Evolutionary conservation across 352 stramenopile species (phyloP).

Genomic region (Globisporangium irregulare): DNA sequence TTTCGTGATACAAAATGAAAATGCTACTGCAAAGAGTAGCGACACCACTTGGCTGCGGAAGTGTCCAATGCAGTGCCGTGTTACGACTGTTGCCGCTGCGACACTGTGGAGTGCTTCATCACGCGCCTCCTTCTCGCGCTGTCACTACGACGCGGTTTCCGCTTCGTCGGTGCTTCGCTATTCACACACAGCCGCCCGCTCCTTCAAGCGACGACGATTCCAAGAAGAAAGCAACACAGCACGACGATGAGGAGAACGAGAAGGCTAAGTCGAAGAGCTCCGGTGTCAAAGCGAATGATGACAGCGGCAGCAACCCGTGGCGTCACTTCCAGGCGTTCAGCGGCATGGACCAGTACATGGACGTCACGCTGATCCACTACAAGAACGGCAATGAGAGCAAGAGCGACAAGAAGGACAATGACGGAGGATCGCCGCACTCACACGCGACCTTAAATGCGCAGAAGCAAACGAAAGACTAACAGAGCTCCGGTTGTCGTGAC

Average conservation of each 20-base stretch:
- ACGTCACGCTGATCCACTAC: constrained; percentile 68
- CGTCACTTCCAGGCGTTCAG: constrained; percentile 63
- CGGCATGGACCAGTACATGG: constrained; percentile 71
- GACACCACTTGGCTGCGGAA: not conserved
- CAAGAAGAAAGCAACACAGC: not conserved
- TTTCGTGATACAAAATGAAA: not conserved
- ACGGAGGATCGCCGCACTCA: not conserved
- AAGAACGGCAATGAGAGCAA: constrained; percentile 23
- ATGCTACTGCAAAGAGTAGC: not conserved
- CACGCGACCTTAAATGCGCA: not conserved
- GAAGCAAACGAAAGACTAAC: not conserved
- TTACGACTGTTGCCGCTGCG: not conserved
- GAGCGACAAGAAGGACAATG: too few relatives aligned
- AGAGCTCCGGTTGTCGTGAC: not conserved
- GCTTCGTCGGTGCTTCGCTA: not conserved
- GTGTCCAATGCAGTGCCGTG: not conserved
- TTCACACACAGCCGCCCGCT: not conserved
- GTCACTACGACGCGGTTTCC: not conserved
- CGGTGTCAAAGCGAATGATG: not conserved
- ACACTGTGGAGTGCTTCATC: not conserved
- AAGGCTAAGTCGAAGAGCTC: not conserved
- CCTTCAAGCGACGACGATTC: not conserved
- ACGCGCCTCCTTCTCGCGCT: not conserved
- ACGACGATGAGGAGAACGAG: not conserved
- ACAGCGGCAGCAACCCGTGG: constrained; percentile 26